Conservation (phyloP, 2,329 filamentous ascomycete genomes). For the Domatiomyces globalis region DNA sequence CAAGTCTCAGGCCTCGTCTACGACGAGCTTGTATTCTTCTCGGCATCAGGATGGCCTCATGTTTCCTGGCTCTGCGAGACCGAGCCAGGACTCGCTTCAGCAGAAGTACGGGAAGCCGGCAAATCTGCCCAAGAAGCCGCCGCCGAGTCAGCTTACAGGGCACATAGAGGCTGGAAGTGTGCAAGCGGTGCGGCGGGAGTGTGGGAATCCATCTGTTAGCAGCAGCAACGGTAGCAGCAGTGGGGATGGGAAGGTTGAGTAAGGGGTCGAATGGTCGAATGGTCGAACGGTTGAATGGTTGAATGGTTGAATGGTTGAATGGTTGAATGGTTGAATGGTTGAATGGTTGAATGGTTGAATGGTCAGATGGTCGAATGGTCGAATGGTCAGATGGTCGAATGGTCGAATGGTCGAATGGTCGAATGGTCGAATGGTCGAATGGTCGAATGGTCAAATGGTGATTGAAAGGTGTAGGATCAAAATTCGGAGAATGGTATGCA, state of each 20-base stretch:
- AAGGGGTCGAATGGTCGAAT: not conserved
- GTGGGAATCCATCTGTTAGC: not conserved
- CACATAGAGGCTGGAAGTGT: not conserved
- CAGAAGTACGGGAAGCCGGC: slow-evolving; percentile 38
- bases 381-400: no score
- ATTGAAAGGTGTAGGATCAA: no score
- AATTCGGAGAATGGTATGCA: no score
- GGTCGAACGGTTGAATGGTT: no score
- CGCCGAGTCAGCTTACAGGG: slow-evolving; percentile 19
- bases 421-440: no score
- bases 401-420: no score
- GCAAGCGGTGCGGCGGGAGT: not conserved
- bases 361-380: no score
- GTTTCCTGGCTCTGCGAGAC: slow-evolving; percentile 18
- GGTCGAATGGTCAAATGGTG: no score
- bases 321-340: no score
- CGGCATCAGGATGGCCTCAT: slow-evolving; percentile 7
- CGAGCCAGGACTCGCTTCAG: slow-evolving; percentile 16
- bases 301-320: no score
- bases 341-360: no score
- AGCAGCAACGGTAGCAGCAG: not conserved
- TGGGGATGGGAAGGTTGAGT: not conserved
- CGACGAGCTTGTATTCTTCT: slow-evolving; percentile 1
- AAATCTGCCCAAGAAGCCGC: slow-evolving; percentile 36
- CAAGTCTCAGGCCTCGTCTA: not conserved